These are phyloP conservation scores for Melampsora americana DNA, from an alignment of 1,284 basidiomycete species.

Conservation along the genomic window DNA sequence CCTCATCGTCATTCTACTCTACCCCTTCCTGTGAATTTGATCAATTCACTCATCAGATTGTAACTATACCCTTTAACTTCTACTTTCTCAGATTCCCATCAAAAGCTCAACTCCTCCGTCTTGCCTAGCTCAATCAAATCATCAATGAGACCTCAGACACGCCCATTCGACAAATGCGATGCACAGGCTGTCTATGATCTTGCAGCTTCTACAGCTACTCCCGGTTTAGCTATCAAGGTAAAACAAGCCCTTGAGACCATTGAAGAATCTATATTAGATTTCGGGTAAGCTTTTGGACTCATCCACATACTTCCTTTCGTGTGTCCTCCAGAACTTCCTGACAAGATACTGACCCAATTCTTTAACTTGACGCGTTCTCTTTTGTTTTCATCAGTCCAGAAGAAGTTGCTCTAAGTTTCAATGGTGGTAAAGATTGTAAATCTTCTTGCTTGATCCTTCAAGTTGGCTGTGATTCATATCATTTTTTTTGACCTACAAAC, in stretches of 20 bases:
- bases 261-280: constrained; percentile 24
- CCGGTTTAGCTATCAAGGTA: neutral
- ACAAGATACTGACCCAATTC: neutral
- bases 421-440: constrained; percentile 96
- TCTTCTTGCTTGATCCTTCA: constrained; percentile 46
- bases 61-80: too few species aligned
- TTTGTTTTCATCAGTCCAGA: constrained; percentile 1
- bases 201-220: neutral
- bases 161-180: neutral
- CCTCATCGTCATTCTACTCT: too few species aligned
- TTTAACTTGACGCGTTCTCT: neutral
- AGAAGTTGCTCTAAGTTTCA: constrained; percentile 79
- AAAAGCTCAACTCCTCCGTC: too few species aligned
- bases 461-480: neutral
- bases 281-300: constrained; percentile 7
- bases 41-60: too few species aligned
- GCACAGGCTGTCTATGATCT: constrained; percentile 7
- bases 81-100: too few species aligned
- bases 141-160: neutral
- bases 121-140: neutral
- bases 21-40: too few species aligned
- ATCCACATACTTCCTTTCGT: neutral
- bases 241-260: constrained; percentile 29
- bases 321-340: neutral
- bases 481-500: constrained; percentile 23